These are phyloP conservation scores for Trematosphaeria pertusa DNA, from an alignment of 2,329 filamentous ascomycete species.

Conservation along the genomic window DNA sequence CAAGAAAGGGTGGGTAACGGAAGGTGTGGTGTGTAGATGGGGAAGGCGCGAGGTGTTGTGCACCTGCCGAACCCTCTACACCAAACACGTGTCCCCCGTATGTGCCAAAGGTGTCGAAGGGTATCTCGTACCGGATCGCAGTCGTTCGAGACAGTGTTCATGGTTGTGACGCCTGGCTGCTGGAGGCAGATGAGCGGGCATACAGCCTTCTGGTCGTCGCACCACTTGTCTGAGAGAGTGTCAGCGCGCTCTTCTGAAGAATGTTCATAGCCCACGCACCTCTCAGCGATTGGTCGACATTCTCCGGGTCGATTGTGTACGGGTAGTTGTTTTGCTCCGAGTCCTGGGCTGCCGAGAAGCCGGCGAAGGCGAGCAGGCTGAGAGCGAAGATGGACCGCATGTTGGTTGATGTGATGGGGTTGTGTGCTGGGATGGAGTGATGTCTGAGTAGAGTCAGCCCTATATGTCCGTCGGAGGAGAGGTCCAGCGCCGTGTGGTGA, in stretches of 20 bases:
- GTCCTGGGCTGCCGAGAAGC: slow-evolving; percentile 59
- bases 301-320: slow-evolving; percentile 67
- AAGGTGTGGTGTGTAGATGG: neutral
- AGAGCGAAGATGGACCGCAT: slow-evolving; percentile 62
- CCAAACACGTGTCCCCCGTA: neutral
- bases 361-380: slow-evolving; percentile 57
- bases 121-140: slow-evolving; percentile 67
- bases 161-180: slow-evolving; percentile 52
- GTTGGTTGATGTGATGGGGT: slow-evolving; percentile 25
- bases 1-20: neutral
- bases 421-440: slow-evolving; percentile 5
- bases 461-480: no score
- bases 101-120: slow-evolving; percentile 1
- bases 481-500: no score
- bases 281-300: slow-evolving; percentile 61
- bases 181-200: slow-evolving; percentile 79
- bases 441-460: slow-evolving; percentile 8
- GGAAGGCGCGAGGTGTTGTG: neutral
- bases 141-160: slow-evolving; percentile 64
- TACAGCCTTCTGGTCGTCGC: slow-evolving; percentile 64
- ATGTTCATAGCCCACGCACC: no score
- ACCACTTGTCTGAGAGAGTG: slow-evolving; percentile 66
- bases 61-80: neutral
- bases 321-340: slow-evolving; percentile 35
- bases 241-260: slow-evolving; percentile 26